Percentiles rank a stretch among this genome's conserved stretches.
These are phyloP conservation scores for Carex sylvatica DNA, from an alignment of 202 grass and related monocot species.

Conservation along the genomic window DNA sequence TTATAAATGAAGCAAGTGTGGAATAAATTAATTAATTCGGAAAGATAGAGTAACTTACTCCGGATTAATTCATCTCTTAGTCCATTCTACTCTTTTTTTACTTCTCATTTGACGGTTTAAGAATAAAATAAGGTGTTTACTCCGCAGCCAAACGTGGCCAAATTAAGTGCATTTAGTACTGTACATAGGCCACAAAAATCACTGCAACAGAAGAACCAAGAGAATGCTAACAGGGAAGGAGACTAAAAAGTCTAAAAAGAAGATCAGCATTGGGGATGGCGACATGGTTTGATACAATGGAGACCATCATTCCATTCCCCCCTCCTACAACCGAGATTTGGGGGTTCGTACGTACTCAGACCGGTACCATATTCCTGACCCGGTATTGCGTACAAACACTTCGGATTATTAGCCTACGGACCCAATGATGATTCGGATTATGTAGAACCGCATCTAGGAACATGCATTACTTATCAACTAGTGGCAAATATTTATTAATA, in stretches of 20 bases:
- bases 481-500: no score
- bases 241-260: constrained; percentile 31
- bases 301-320: constrained; percentile 27
- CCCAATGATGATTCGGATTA: not conserved
- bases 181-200: not conserved
- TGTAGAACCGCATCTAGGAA: not conserved
- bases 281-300: constrained; percentile 32
- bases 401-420: not conserved
- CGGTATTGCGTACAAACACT: not conserved
- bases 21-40: no score
- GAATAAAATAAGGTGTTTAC: no score
- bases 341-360: not conserved
- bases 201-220: not conserved
- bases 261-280: constrained; percentile 28
- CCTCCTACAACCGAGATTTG: not conserved
- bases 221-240: not conserved
- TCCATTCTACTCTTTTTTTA: no score
- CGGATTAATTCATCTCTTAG: no score
- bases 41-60: no score
- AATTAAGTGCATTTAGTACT: no score
- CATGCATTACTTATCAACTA: not conserved
- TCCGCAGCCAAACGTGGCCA: no score
- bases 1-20: no score
- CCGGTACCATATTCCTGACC: not conserved
- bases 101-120: no score